Base-by-base conservation (phyloP, 352 stramenopile species). In the Pythium coloratum region DNA sequence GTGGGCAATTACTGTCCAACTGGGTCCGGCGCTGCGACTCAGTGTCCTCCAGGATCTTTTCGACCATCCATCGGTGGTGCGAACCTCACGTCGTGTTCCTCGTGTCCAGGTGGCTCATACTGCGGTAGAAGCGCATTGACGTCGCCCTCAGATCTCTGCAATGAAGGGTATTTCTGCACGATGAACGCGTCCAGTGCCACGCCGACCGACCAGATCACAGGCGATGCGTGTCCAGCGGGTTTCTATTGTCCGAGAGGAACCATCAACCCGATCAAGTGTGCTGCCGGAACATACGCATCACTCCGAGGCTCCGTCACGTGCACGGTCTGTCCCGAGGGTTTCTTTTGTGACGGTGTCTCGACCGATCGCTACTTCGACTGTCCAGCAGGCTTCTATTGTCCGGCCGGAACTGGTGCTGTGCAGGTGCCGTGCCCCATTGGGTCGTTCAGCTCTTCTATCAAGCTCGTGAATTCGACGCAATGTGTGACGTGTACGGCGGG, bases 141-240 rank as follows among this genome's bases (percentile, higher is more conserved):
- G 0, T 36, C 59, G 0, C 88, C 89, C 1, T 83, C 73, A 0
- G 82, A 80, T 0, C 66, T 76, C 0, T 98, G 94, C 55, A 73
- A 40, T 1, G 50, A 78, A 14, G 91, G 93, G 0, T 97, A 95
- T 69, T 98, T 91, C 65, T 98, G 93, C 62, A 59, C 84, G 5
- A 72, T 62, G 2, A 78, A 69, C 38, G 69, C 83, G 7, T 81
- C 69, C 0, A 76, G 63, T 1, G 59, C 82, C 2, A 88, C 75
- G 28, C 84, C 88, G 0, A 86, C 67, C 1, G 81, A 91, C 34
- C 56, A 34, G 16, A 34, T 74, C 8, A 86, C 73, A 33, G 82
- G 81, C 0, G 66, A 76, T 44, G 66, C 78, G 6, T 95, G 87
- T 46, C 78, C 83, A 36, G 10, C 63, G 10, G 88, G 87, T 0